Base-by-base conservation (phyloP, 768 basidiomycete species). In the Cystoderma amianthinum region DNA sequence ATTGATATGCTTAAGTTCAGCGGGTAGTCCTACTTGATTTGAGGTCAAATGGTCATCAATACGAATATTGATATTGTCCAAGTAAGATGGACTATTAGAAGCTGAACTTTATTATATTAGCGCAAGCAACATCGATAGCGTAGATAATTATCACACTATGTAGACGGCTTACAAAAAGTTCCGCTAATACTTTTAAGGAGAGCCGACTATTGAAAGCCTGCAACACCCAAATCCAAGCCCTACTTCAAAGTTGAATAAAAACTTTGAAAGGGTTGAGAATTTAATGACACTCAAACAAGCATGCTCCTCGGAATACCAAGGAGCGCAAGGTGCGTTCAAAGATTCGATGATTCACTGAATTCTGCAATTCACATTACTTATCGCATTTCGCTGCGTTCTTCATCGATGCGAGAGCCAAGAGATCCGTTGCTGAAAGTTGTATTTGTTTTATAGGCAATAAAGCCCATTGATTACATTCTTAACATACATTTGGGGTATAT, bases 1-100 rank as follows among this genome's bases (percentile, higher is more conserved):
- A 82, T 81, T 84, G 78, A 83, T 83, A 82, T 82, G 80, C 82
- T 83, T 82, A 83, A 83, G 78, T 83, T 82, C 78, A 80, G 80
- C 73, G 76, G 80, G 82, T 83, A 82, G 70, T 79, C 80, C 78
- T 78, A 73, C 78, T 77, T 78, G 79, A 82, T 81, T 76, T 80
- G 80, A 83, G 80, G 78, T 78, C 80, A 64, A 66, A 54, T 43
- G 47, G 28, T 30, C 28, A 30, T 38, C 36, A n/a, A n/a, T n/a
- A n/a, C n/a, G n/a, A n/a, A n/a, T n/a, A n/a, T n/a, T n/a, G n/a
- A n/a, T 9, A 50, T 48, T 52, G 53, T 52, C 51, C 37, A 24
- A 47, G 28, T 20, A 33, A 0, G 47, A 44, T 21, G 38, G 56
- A 57, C 53, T 39, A 47, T 60, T 61, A 44, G 48, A 50, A 61